Conservation (phyloP, 2,329 filamentous ascomycete species). For the Exophiala sp. region DNA sequence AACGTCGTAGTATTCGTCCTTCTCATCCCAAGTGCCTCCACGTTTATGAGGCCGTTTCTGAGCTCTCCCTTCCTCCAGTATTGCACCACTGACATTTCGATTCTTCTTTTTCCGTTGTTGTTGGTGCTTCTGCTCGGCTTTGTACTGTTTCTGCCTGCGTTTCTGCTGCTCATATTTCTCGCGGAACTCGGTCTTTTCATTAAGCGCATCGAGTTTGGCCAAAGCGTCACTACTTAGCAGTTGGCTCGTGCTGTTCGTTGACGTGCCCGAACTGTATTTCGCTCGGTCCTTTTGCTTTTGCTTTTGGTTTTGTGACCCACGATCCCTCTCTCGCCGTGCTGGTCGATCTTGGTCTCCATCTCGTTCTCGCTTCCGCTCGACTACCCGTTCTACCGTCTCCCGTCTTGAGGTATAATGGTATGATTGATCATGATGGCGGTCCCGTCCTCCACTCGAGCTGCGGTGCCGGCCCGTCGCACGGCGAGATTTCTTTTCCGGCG, state of each 20-base stretch:
- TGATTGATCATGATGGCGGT: too few species aligned
- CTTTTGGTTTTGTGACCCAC: conserved; percentile 12
- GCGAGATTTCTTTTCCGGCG: conserved; percentile 20
- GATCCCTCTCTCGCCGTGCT: conserved; percentile 19
- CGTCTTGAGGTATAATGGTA: conserved; percentile 19
- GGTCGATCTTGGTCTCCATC: conserved; percentile 32
- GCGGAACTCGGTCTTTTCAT: conserved; percentile 49
- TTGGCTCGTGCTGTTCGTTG: conserved; percentile 39
- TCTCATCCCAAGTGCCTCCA: conserved; percentile 39
- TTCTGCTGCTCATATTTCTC: conserved; percentile 40
- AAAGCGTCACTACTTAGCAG: conserved; percentile 52
- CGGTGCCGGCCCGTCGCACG: not conserved
- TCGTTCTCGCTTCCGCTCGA: conserved; percentile 20
- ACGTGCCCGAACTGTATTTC: conserved; percentile 38
- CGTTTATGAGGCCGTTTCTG: conserved; percentile 46
- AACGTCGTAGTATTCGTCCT: conserved; percentile 20
- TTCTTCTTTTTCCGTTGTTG: conserved; percentile 44
- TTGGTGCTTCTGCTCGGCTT: conserved; percentile 26
- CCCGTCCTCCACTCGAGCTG: conserved; percentile 29
- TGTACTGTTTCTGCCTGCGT: conserved; percentile 34
- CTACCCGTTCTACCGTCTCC: conserved; percentile 14
- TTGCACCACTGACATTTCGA: conserved; percentile 63
- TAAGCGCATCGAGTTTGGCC: conserved; percentile 59
- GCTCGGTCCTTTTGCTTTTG: conserved; percentile 18
- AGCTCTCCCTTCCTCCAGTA: conserved; percentile 60